These are phyloP conservation scores for Euphorbia pulcherrima DNA, from an alignment of 345 rosid genomes.

Conservation along the genomic window DNA sequence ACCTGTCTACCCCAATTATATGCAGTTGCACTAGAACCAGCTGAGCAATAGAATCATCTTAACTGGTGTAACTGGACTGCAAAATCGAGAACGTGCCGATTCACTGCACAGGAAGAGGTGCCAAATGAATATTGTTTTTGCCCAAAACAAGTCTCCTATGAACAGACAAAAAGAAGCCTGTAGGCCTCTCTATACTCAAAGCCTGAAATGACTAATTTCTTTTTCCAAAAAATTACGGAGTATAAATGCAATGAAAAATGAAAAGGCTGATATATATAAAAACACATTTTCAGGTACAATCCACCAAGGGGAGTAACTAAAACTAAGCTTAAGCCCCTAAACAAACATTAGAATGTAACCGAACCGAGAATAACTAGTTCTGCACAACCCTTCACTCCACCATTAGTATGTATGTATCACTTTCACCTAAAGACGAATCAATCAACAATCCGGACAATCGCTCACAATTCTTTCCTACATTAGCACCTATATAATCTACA, in stretches of 20 bases:
- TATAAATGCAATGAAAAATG: neutral
- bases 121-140: no score
- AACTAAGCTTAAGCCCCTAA: conserved; percentile 1
- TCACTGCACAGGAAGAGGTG: no score
- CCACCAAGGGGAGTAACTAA: neutral
- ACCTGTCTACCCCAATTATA: no score
- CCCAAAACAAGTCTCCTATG: no score
- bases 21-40: no score
- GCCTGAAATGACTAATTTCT: no score
- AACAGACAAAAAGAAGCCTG: no score
- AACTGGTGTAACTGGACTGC: no score
- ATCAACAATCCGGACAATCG: conserved; percentile 29
- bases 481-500: conserved; percentile 52
- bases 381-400: conserved; percentile 30
- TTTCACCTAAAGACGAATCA: conserved; percentile 23
- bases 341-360: conserved; percentile 10
- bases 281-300: conserved; percentile 17
- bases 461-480: conserved; percentile 36
- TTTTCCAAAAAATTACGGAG: no score
- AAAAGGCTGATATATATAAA: conserved; percentile 9
- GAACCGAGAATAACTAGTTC: conserved; percentile 20
- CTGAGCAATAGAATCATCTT: no score
- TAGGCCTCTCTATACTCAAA: no score
- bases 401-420: conserved; percentile 16
- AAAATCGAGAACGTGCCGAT: no score